Percentiles rank a stretch among this genome's conserved stretches.
Evolutionary conservation across 2,329 filamentous ascomycete genomes (phyloP).

Genomic region (Mycocentrospora acerina): DNA sequence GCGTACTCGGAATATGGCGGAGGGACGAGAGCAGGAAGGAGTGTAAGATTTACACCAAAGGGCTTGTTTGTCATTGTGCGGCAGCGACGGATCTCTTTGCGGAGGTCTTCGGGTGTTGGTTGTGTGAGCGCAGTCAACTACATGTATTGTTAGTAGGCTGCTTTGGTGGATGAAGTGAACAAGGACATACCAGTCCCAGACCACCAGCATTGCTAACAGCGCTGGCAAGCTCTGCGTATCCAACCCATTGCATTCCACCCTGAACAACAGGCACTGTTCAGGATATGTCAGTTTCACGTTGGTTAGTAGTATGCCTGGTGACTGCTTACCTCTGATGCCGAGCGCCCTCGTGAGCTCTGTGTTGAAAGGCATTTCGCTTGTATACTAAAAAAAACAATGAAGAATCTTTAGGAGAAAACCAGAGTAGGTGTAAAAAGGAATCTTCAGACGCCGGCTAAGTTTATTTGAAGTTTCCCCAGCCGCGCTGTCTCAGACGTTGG

Average conservation of each 20-base stretch:
- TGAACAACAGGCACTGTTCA: slow-evolving; percentile 73
- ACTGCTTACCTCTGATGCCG: slow-evolving; percentile 52
- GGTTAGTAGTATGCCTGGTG: neutral
- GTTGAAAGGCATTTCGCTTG: slow-evolving; percentile 60
- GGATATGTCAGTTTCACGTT: slow-evolving; percentile 48
- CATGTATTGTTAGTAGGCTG: slow-evolving; percentile 12
- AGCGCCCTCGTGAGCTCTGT: slow-evolving; percentile 63
- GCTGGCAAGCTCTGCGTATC: slow-evolving; percentile 75
- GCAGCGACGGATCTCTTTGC: slow-evolving; percentile 88
- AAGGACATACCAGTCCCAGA: slow-evolving; percentile 62
- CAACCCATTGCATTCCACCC: slow-evolving; percentile 85
- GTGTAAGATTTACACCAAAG: slow-evolving; percentile 93
- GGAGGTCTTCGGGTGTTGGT: slow-evolving; percentile 86
- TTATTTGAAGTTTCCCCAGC: too few relatives aligned
- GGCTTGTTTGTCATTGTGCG: slow-evolving; percentile 74
- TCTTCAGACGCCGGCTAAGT: neutral
- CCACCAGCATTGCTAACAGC: slow-evolving; percentile 70
- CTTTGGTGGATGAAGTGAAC: neutral
- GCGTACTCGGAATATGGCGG: slow-evolving; percentile 93
- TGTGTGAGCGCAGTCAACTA: slow-evolving; percentile 83
- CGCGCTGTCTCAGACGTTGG: neutral
- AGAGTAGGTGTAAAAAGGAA: too few relatives aligned
- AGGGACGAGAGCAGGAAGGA: slow-evolving; percentile 84
- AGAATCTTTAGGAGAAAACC: too few relatives aligned
- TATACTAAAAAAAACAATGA: too few relatives aligned